A percentile compares a stretch with the other conserved stretches of the same genome.
Conservation (phyloP, 1,284 basidiomycete genomes). For the Afroboletus lepidellus region DNA sequence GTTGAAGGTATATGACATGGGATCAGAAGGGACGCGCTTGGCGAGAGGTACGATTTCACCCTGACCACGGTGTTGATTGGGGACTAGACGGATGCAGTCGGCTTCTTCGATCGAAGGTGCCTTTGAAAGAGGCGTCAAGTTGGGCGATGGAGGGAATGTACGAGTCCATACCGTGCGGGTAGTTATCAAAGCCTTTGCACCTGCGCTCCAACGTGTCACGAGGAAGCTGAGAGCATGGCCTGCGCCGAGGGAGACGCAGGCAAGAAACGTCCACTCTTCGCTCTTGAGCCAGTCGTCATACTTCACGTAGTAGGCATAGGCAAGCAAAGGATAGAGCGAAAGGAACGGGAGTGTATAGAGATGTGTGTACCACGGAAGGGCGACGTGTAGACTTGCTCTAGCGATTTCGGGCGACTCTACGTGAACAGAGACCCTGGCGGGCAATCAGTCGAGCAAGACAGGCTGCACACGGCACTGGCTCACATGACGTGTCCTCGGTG, state of each 20-base stretch:
- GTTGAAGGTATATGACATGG: constrained; percentile 79
- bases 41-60: constrained; percentile 86
- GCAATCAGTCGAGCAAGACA: neutral
- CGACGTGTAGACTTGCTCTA: constrained; percentile 75
- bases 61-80: constrained; percentile 83
- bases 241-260: constrained; percentile 80
- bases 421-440: constrained; percentile 41
- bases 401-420: constrained; percentile 88
- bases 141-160: constrained; percentile 1
- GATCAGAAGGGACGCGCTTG: constrained; percentile 58
- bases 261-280: constrained; percentile 96
- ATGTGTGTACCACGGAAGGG: constrained; percentile 76
- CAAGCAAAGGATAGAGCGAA: constrained; percentile 84
- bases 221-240: constrained; percentile 94
- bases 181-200: constrained; percentile 77
- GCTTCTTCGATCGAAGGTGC: constrained; percentile 71
- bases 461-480: neutral
- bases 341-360: constrained; percentile 87
- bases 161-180: constrained; percentile 54
- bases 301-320: constrained; percentile 87
- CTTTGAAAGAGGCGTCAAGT: constrained; percentile 35
- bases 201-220: constrained; percentile 87
- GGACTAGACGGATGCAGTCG: constrained; percentile 81
- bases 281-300: constrained; percentile 92
- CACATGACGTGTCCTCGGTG: constrained; percentile 18